phyloP scores from a whole-genome alignment of 176 grass and related monocot genomes.

The Calamus simplicifolius region DNA sequence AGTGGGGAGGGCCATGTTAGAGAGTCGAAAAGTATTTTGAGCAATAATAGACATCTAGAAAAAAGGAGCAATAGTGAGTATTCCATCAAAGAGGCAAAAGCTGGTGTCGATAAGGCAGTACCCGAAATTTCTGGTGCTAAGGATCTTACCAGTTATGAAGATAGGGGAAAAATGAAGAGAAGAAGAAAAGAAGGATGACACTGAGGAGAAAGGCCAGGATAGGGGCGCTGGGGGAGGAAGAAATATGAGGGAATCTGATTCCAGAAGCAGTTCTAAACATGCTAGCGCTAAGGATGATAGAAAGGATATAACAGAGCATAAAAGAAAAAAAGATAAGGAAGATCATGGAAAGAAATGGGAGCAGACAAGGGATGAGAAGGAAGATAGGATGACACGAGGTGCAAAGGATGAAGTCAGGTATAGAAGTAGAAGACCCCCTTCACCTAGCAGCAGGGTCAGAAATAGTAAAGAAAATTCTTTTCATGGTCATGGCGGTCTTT shows the following conservation, averaged over 20 bases:
- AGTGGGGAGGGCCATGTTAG: conserved; percentile 8
- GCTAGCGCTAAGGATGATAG: conserved; percentile 33
- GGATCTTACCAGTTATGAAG: conserved; percentile 21
- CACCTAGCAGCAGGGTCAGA: conserved; percentile 36
- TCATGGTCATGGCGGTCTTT: conserved; percentile 41
- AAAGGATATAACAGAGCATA: conserved; percentile 31
- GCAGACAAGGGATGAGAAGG: conserved; percentile 38
- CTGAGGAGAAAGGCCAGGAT: conserved; percentile 37
- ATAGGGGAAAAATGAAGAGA: conserved; percentile 34
- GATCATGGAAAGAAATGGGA: conserved; percentile 40
- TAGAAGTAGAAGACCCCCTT: conserved; percentile 43
- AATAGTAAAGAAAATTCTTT: conserved; percentile 47
- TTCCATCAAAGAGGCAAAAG: conserved; percentile 20
- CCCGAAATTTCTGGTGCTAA: conserved; percentile 22
- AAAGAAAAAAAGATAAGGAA: conserved; percentile 49
- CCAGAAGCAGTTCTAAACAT: conserved; percentile 27
- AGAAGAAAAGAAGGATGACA: conserved; percentile 29
- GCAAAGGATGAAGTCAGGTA: conserved; percentile 30
- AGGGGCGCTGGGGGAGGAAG: conserved; percentile 21
- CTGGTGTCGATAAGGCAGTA: conserved; percentile 21
- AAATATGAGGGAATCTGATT: conserved; percentile 19
- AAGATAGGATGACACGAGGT: conserved; percentile 28
- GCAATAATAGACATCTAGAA: conserved; percentile 19
- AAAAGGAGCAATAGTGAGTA: conserved; percentile 25
- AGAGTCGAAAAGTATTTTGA: conserved; percentile 25